Evolutionary conservation across 805 yeast species (phyloP).

Genomic region (Candida gorgasii): DNA sequence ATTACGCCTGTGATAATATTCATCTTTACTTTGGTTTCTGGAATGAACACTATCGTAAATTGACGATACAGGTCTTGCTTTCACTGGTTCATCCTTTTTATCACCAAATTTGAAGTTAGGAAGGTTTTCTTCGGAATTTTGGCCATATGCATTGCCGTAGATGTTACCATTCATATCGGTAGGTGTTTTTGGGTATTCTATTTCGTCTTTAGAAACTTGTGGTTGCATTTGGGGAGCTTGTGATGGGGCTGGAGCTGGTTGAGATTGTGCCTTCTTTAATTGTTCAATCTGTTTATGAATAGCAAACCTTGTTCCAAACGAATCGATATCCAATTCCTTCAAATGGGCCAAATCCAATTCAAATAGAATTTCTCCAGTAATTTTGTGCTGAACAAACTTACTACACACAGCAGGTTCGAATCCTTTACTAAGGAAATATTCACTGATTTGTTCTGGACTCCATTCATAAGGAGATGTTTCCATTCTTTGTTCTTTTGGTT

Average conservation of each 20-base stretch:
- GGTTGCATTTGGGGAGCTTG: too few relatives aligned
- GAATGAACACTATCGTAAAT: conserved; percentile 44
- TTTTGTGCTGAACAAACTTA: conserved; percentile 82
- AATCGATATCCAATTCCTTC: conserved; percentile 87
- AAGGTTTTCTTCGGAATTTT: neutral
- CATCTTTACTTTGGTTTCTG: conserved; percentile 42
- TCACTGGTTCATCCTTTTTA: neutral
- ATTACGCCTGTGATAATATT: conserved; percentile 27
- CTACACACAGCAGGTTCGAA: conserved; percentile 75
- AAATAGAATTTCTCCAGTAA: conserved; percentile 81
- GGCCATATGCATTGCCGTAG: too few relatives aligned
- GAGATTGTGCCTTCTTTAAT: conserved; percentile 32
- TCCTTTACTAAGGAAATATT: conserved; percentile 69
- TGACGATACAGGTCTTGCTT: conserved; percentile 44
- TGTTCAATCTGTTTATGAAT: conserved; percentile 85
- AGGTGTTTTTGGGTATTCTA: conserved; percentile 6
- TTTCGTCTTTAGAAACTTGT: neutral
- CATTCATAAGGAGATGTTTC: conserved; percentile 50
- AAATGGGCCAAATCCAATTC: conserved; percentile 83
- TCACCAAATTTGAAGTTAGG: conserved; percentile 11
- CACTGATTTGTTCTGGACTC: conserved; percentile 85
- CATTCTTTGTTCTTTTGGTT: conserved; percentile 12
- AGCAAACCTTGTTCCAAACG: conserved; percentile 95
- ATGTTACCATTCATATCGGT: too few relatives aligned
- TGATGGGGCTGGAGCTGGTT: neutral